Evolutionary conservation across 352 stramenopile species (phyloP).

Genomic region (Blastocystis sp.): DNA sequence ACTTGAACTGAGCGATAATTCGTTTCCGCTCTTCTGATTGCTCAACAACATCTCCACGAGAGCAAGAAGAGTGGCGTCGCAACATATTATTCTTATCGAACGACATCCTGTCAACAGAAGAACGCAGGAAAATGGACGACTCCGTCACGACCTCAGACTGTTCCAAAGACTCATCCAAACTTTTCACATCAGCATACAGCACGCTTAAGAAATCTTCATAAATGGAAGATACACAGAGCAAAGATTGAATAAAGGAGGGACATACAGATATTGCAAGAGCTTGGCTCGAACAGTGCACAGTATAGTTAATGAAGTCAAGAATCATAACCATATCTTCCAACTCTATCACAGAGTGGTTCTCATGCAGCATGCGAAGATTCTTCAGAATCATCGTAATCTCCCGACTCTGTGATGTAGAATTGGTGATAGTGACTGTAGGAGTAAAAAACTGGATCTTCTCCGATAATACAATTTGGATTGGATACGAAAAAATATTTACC

Average conservation of each 20-base stretch:
- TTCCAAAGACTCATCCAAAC: not conserved
- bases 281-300: not conserved
- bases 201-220: not conserved
- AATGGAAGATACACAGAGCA: not conserved
- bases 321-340: not conserved
- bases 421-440: not conserved
- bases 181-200: not conserved
- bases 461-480: not conserved
- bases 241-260: not conserved
- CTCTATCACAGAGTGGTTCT: not conserved
- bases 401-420: not conserved
- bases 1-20: not conserved
- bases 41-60: not conserved
- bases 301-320: not conserved
- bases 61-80: not conserved
- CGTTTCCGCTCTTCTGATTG: not conserved
- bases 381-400: not conserved
- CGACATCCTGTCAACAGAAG: not conserved
- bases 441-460: not conserved
- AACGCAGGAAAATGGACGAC: not conserved
- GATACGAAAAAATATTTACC: not conserved
- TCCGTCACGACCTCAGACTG: constrained; percentile 35
- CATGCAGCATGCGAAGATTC: not conserved
- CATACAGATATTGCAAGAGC: not conserved
- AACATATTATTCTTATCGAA: not conserved